Conservation (phyloP, 306 rosid genomes). For the Adenanthera pavonina region DNA sequence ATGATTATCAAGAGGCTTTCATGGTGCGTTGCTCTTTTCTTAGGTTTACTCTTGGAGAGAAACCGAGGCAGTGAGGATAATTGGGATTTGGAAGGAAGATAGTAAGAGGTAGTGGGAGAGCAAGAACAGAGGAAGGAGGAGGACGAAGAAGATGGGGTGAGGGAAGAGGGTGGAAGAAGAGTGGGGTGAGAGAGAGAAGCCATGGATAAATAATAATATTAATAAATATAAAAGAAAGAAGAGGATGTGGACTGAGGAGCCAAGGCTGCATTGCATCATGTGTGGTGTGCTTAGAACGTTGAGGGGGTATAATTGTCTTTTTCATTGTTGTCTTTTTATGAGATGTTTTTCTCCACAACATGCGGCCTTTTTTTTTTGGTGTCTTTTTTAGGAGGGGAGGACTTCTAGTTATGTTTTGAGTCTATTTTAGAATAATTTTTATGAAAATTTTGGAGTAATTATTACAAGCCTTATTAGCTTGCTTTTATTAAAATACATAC, state of each 20-base stretch:
- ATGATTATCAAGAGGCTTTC: slow-evolving; percentile 50
- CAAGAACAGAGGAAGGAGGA: slow-evolving; percentile 38
- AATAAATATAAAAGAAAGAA: background rate
- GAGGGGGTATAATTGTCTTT: no score
- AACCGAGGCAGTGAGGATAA: slow-evolving; percentile 23
- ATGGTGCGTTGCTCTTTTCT: slow-evolving; percentile 45
- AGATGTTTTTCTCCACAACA: background rate
- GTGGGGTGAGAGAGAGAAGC: background rate
- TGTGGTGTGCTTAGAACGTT: no score
- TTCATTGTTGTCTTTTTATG: no score
- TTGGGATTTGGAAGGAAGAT: slow-evolving; percentile 28
- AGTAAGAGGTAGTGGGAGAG: slow-evolving; percentile 40
- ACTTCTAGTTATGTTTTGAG: background rate
- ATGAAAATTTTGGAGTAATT: background rate
- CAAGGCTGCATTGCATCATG: background rate
- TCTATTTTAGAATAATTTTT: background rate
- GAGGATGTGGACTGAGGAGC: background rate
- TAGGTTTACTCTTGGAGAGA: slow-evolving; percentile 27
- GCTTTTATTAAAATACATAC: no score
- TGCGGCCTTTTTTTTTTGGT: background rate
- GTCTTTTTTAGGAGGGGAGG: background rate
- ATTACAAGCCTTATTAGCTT: no score
- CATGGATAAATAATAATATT: background rate
- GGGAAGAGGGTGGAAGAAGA: background rate
- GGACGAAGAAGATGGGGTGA: slow-evolving; percentile 19